Evolutionary conservation across 768 basidiomycete species (phyloP).

Genomic region (Collybia mongolica): DNA sequence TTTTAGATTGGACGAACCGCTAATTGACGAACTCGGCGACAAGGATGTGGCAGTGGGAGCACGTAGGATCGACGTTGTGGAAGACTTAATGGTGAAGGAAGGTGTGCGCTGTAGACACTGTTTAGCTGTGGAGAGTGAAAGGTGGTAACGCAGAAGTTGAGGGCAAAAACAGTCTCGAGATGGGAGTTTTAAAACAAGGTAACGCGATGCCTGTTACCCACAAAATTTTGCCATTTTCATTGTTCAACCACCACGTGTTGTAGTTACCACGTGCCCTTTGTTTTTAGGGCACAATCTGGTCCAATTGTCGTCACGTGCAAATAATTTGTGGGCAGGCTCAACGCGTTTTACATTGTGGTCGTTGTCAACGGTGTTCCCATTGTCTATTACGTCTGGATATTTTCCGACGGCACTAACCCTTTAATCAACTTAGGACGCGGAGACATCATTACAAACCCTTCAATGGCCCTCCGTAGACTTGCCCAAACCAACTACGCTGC

Average conservation of each 20-base stretch:
- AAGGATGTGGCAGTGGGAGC: conserved; percentile 63
- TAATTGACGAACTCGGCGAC: conserved; percentile 66
- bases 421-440: neutral
- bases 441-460: neutral
- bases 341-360: conserved; percentile 4
- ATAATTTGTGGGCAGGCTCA: conserved; percentile 1
- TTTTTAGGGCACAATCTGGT: conserved; percentile 11
- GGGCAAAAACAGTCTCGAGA: conserved; percentile 13
- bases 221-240: conserved; percentile 36
- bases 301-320: conserved; percentile 26
- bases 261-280: conserved; percentile 23
- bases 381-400: too few relatives aligned
- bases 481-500: conserved; percentile 51
- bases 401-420: too few relatives aligned
- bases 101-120: conserved; percentile 8
- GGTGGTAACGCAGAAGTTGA: conserved; percentile 20
- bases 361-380: too few relatives aligned
- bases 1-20: conserved; percentile 32
- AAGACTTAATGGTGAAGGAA: conserved; percentile 30
- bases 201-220: conserved; percentile 15
- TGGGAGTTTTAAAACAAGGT: conserved; percentile 27
- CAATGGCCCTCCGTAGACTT: conserved; percentile 59
- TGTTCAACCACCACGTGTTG: conserved; percentile 48
- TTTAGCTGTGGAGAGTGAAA: conserved; percentile 12
- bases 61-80: conserved; percentile 69